Percentiles rank a stretch among this genome's conserved stretches.
These are phyloP conservation scores for Schwanniomyces yamadae DNA, from an alignment of 805 yeast species.

Conservation along the genomic window DNA sequence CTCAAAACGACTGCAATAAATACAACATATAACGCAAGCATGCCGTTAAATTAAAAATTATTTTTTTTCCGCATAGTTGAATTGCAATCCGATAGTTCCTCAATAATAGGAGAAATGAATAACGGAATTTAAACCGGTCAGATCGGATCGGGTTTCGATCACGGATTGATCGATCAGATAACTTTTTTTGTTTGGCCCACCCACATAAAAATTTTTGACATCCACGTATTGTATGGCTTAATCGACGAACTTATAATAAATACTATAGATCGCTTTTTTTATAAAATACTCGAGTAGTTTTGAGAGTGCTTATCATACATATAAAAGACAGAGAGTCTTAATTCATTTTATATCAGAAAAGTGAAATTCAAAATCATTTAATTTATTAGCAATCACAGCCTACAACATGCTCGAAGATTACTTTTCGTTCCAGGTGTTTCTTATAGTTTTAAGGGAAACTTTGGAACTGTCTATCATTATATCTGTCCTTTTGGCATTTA, in stretches of 20 bases:
- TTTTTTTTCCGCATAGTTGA: too few species aligned
- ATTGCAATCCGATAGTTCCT: too few species aligned
- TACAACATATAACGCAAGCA: neutral
- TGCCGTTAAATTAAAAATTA: too few species aligned
- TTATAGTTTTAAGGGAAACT: constrained; percentile 71
- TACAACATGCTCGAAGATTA: constrained; percentile 27
- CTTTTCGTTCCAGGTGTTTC: constrained; percentile 72
- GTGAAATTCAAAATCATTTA: too few species aligned
- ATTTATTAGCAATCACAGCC: too few species aligned
- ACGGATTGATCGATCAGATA: constrained; percentile 11
- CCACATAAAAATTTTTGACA: too few species aligned
- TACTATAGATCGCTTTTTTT: neutral
- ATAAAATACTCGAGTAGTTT: too few species aligned
- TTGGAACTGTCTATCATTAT: constrained; percentile 74
- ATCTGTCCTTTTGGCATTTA: constrained; percentile 68
- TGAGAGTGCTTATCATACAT: too few species aligned
- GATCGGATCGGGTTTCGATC: neutral
- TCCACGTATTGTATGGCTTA: constrained; percentile 2
- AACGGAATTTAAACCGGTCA: neutral
- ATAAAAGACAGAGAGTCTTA: too few species aligned
- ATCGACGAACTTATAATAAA: too few species aligned
- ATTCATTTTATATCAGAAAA: too few species aligned
- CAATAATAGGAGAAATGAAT: too few species aligned
- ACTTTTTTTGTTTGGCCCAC: constrained; percentile 1
- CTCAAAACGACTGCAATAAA: neutral